Evolutionary conservation across 2,329 filamentous ascomycete species (phyloP).

Genomic region (Trichoderma breve): DNA sequence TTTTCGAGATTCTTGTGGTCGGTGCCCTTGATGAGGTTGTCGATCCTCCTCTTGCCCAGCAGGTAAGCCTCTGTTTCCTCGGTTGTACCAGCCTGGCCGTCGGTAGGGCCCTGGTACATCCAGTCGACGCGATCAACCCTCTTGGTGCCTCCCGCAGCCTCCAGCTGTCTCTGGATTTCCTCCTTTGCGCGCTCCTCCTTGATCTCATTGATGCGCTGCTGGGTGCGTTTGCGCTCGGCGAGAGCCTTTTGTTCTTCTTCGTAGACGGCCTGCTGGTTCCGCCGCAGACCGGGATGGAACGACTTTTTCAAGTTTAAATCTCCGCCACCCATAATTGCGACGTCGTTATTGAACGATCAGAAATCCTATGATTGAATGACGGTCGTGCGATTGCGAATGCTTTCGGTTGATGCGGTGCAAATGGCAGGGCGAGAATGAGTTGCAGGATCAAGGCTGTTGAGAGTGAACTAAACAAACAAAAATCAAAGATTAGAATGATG

Average conservation of each 20-base stretch:
- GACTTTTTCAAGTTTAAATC: conserved; percentile 94
- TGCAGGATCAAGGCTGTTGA: background rate
- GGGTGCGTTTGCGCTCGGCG: conserved; percentile 90
- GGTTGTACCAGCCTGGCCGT: conserved; percentile 69
- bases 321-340: conserved; percentile 77
- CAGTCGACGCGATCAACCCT: conserved; percentile 85
- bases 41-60: conserved; percentile 87
- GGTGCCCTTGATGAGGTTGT: conserved; percentile 74
- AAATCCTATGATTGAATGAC: too few relatives aligned
- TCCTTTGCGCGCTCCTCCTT: conserved; percentile 91
- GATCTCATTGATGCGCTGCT: conserved; percentile 87
- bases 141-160: conserved; percentile 80
- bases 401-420: background rate
- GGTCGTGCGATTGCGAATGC: background rate
- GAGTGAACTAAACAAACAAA: background rate
- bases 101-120: conserved; percentile 92
- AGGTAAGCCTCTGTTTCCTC: conserved; percentile 95
- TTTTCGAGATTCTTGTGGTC: conserved; percentile 82
- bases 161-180: conserved; percentile 85
- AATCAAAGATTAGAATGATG: background rate
- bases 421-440: background rate
- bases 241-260: conserved; percentile 89
- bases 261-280: conserved; percentile 89
- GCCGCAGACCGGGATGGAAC: conserved; percentile 88
- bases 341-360: background rate